Base-by-base conservation (phyloP, 1,284 basidiomycete species). In the Wallemia hederae region DNA sequence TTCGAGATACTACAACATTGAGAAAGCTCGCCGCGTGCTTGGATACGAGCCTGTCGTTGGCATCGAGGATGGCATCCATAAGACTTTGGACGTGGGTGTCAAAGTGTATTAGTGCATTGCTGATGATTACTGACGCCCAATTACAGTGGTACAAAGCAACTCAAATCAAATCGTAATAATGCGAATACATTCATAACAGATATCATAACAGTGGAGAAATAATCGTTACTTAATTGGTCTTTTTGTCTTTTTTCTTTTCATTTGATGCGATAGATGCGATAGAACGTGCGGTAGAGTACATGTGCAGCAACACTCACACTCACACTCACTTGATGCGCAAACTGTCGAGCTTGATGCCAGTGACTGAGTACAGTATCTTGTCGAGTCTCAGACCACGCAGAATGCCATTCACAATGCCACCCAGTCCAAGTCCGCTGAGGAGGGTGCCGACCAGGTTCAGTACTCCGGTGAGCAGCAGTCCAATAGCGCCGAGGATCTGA, bases 21-120 rank as follows among this genome's bases (percentile, higher is more conserved):
- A 98, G 74, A 90, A 88, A 74, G 88, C 92, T 9, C 77, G 91
- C 65, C 74, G 89, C 61, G 78, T 96, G 63, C 75, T 99, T 34
- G 90, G 87, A 1, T 98, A 98, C 71, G 85, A 89, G 69, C 94
- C 92, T 0, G 73, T 88, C 61, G 81, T 94, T 15, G 84, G 88
- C 1, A 67, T 98, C 27, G 81, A 89, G 64, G 91, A 98, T 66
- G 92, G 88, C 24, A 77, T 96, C 62, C 77, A 79, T 71, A 76
- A 75, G 64, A 85, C 82, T 70, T 78, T 88, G 25, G 80, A 66
- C 62, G 68, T 69, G 25, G 55, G 66, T 66, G n/a, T n/a, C n/a
- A n/a, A n/a, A n/a, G n/a, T n/a, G n/a, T n/a, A n/a, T n/a, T n/a
- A n/a, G n/a, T n/a, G n/a, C n/a, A n/a, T n/a, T n/a, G n/a, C n/a